Base-by-base conservation (phyloP, 2,329 filamentous ascomycete species). In the Penicillium freii region DNA sequence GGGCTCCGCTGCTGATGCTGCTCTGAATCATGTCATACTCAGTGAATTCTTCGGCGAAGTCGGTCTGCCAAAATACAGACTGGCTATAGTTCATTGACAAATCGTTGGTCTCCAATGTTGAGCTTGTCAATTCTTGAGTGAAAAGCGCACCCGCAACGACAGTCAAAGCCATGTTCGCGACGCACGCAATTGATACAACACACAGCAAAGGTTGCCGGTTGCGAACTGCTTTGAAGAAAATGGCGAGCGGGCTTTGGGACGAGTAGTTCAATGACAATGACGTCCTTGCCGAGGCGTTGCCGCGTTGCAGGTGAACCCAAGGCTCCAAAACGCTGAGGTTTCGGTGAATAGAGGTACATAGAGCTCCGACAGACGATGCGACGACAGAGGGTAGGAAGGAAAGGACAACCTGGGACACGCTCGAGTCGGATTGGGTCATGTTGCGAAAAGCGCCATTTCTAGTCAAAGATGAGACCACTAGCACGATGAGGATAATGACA, bases 11-110 rank as follows among this genome's bases (percentile, higher is more conserved):
- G 17, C 66, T 71, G 38, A 73, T 71, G 40, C 71, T 73, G 8
- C 68, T 71, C 45, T 73, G 70, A 11, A 73, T 73, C 34, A 73
- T 51, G 38, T 73, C 70, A 55, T 73, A 72, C 45, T 72, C 70
- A 2, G 70, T 72, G 27, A 73, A 73, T 34, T 73, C 67, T 2
- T 65, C 68, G 0, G 71, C 67, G 55, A 72, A 73, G 33, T 72
- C 69, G 4, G 62, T 69, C n/a, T 59, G 63, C 53, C 56, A 63
- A 10, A 73, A 71, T 1, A 58, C 52, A 4, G 67, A 67, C 19
- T 68, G 60, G 39, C 71, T 73, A 34, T 71, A 73, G 45, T 73
- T 73, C 33, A 66, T 57, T 5, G 58, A 58, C 11, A 73, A 54
- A 6, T 63, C 58, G 1, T 58, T 27, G 1, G 69, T 70, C 13